Evolutionary conservation across 2,329 filamentous ascomycete species (phyloP), one percentile per base, ranked within the genome.

Genomic region (Ceratocystis eucalypticola): DNA sequence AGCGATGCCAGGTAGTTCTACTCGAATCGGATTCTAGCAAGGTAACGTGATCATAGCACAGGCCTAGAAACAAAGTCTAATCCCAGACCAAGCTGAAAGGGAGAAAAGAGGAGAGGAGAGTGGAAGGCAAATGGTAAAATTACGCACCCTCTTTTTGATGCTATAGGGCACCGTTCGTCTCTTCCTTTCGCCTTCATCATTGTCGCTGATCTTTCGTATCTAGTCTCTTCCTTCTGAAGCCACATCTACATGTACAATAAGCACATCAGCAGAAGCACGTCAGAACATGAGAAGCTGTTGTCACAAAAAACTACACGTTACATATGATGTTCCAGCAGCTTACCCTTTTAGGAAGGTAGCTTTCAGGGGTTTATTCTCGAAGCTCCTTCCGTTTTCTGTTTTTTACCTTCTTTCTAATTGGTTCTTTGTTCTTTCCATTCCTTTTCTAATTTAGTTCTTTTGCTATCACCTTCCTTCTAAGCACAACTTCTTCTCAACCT

Each of bases 301-400:
- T 15, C 20, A 28, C 25, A 20, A 57, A 57, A 50, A 59, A 59
- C 1, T 59, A 4, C 0, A 59, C 28, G 53, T 59, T 59, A 37
- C 53, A 59, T 59, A 37, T 30, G 25, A 7, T 30, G 5, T 17
- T 30, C 28, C 5, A 37, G 25, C 3, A 15, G 10, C 12, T 33
- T 59, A 3, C 28, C 15, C n/a, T 6, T 59, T 63, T 48, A 63
- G 61, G 61, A 63, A 63, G 61, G 61, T 63, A 44, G 12, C 25
- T n/a, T 63, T 33, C 61, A 53, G 61, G 61, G 61, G 61, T 25
- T 8, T 41, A 3, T 12, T 53, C 45, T 20, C 17, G 15, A 41
- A 1, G 44, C 44, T 50, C 61, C 45, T 63, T 53, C 44, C 30
- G 17, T 3, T 53, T 25, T 3, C 3, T 22, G 22, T 25, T 53